Conservation (phyloP, 257 asterid genomes). For the Solanum gracilifrons region DNA sequence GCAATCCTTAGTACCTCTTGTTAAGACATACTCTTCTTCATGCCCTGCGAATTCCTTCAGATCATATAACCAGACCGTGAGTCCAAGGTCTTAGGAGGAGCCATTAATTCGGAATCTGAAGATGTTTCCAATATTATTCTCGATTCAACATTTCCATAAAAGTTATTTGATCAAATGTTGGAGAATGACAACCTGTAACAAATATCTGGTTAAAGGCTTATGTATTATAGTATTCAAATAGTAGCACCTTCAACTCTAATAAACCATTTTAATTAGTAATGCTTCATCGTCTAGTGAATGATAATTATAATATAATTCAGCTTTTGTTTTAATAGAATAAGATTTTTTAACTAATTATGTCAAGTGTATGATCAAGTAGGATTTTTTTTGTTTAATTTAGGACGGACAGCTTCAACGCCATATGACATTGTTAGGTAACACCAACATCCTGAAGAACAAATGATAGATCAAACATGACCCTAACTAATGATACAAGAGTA, state of each 20-base stretch:
- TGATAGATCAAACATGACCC: too few relatives aligned
- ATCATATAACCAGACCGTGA: slow-evolving; percentile 13
- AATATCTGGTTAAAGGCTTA: not conserved
- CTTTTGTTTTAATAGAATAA: not conserved
- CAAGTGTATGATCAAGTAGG: too few relatives aligned
- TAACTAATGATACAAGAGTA: too few relatives aligned
- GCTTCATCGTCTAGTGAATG: not conserved
- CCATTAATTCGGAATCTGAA: not conserved
- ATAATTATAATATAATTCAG: not conserved
- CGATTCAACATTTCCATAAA: not conserved
- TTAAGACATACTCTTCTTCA: slow-evolving; percentile 31
- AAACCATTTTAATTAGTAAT: not conserved
- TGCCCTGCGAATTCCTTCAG: slow-evolving; percentile 23
- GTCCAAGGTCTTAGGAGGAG: slow-evolving; percentile 16
- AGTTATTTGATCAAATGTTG: not conserved
- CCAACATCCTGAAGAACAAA: not conserved
- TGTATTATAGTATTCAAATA: not conserved
- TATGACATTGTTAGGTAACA: not conserved
- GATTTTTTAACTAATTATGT: too few relatives aligned
- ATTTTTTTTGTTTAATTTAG: too few relatives aligned
- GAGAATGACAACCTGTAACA: not conserved
- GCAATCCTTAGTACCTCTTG: slow-evolving; percentile 74
- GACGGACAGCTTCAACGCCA: not conserved
- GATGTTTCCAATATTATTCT: not conserved
- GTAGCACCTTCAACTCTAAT: not conserved